A percentile compares a stretch with the other conserved stretches of the same genome.
These are phyloP conservation scores for Bodo saltans DNA, from an alignment of 78 protist genomes.

Conservation along the genomic window DNA sequence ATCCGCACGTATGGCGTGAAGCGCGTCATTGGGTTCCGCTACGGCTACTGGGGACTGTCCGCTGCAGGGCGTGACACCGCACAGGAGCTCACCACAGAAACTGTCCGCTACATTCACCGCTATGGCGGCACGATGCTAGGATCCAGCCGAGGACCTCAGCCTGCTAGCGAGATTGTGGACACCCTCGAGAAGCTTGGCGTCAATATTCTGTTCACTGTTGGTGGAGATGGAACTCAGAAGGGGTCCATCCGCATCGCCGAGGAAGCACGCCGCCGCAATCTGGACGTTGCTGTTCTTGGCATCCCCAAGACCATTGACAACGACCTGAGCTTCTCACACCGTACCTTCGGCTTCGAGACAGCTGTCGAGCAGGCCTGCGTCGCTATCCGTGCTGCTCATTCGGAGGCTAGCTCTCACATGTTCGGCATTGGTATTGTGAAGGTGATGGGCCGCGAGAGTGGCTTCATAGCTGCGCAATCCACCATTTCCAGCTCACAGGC, in stretches of 20 bases:
- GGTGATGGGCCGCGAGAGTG: slow-evolving; percentile 66
- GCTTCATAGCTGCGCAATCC: slow-evolving; percentile 58
- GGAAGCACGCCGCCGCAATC: slow-evolving; percentile 3
- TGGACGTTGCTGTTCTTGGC: slow-evolving; percentile 26
- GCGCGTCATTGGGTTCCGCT: slow-evolving; percentile 33
- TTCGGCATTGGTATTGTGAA: slow-evolving; percentile 58
- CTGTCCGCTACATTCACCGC: slow-evolving; percentile 25
- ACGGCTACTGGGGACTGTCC: slow-evolving; percentile 14
- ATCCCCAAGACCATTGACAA: slow-evolving; percentile 57
- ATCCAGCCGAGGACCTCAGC: slow-evolving; percentile 48
- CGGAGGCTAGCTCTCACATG: slow-evolving; percentile 20
- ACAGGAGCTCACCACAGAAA: background rate
- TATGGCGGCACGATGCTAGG: slow-evolving; percentile 53
- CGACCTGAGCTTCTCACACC: slow-evolving; percentile 18
- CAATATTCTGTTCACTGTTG: slow-evolving; percentile 41
- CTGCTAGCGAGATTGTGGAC: slow-evolving; percentile 12
- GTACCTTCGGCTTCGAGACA: slow-evolving; percentile 56
- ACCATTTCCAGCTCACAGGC: slow-evolving; percentile 29
- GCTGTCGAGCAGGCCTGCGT: slow-evolving; percentile 49
- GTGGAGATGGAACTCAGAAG: slow-evolving; percentile 67
- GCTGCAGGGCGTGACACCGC: background rate
- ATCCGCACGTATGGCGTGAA: slow-evolving; percentile 32
- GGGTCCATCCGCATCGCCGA: slow-evolving; percentile 15
- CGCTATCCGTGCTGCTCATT: slow-evolving; percentile 29
- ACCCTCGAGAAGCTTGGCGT: background rate